A percentile compares a stretch with the other conserved stretches of the same genome.
phyloP scores from a whole-genome alignment of 2,329 filamentous ascomycete genomes.

The Talaromyces islandicus region DNA sequence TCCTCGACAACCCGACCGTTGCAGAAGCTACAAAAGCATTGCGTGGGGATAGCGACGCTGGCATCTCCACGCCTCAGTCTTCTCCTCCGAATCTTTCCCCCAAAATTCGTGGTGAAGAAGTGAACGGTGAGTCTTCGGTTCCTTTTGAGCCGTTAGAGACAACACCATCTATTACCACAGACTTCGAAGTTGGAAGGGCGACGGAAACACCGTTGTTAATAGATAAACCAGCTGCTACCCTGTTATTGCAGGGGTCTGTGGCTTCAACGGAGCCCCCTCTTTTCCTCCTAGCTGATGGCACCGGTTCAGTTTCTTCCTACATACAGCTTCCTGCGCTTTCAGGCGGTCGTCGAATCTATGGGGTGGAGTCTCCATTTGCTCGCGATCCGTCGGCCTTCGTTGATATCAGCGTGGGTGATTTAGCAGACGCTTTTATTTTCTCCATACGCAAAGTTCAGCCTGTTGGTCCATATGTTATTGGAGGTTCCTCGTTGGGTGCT shows the following conservation, averaged over 20 bases:
- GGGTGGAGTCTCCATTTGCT: constrained; percentile 19
- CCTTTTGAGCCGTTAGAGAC: neutral
- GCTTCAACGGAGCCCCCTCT: constrained; percentile 8
- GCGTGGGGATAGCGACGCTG: constrained; percentile 8
- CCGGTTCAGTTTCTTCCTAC: constrained; percentile 17
- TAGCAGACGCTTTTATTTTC: constrained; percentile 10
- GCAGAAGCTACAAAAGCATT: constrained; percentile 16
- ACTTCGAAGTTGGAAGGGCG: neutral
- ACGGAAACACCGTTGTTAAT: neutral
- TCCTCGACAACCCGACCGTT: constrained; percentile 49
- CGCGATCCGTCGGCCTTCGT: constrained; percentile 8
- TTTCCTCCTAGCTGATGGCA: constrained; percentile 19
- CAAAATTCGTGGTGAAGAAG: neutral
- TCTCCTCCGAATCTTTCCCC: neutral
- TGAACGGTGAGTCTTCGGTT: neutral
- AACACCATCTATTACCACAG: neutral
- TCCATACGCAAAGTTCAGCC: constrained; percentile 19
- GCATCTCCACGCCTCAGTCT: neutral
- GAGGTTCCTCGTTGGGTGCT: constrained; percentile 25
- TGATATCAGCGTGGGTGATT: neutral
- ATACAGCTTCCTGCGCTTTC: constrained; percentile 18
- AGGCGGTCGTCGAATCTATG: constrained; percentile 17
- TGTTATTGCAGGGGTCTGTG: neutral
- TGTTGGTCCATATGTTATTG: constrained; percentile 24
- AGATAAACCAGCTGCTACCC: neutral